phyloP scores from a whole-genome alignment of 2,329 filamentous ascomycete species.

The Trichophaea hybrida region DNA sequence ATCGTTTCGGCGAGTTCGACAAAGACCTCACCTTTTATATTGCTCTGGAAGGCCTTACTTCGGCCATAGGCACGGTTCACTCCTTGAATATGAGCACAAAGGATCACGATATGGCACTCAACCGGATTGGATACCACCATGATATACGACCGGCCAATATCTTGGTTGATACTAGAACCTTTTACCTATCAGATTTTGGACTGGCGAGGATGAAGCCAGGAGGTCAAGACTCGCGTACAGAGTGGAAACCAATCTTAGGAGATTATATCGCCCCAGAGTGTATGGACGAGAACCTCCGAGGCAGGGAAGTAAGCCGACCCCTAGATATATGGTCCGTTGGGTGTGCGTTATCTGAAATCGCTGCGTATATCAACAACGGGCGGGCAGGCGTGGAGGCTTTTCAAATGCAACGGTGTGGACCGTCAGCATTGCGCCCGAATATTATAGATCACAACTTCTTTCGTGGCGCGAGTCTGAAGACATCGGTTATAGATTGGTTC shows the following conservation, averaged over 20 bases:
- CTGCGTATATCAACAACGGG: background rate
- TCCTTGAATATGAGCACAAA: background rate
- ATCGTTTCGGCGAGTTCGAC: conserved; percentile 4
- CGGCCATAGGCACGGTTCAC: conserved; percentile 21
- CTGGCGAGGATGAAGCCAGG: conserved; percentile 15
- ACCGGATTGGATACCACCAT: conserved; percentile 26
- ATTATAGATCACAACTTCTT: background rate
- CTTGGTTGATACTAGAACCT: conserved; percentile 17
- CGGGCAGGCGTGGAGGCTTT: background rate
- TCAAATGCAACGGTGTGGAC: background rate
- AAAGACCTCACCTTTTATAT: conserved; percentile 14
- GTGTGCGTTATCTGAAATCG: background rate
- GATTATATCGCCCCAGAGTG: conserved; percentile 26
- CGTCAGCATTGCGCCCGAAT: background rate
- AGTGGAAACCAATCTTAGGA: conserved; percentile 5
- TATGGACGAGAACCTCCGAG: conserved; percentile 4
- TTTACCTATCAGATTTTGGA: conserved; percentile 27
- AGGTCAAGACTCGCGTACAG: conserved; percentile 14
- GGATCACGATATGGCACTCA: conserved; percentile 11
- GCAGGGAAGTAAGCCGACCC: background rate
- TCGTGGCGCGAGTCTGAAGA: background rate
- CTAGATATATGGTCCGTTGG: background rate
- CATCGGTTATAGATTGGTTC: background rate
- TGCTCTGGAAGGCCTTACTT: conserved; percentile 24
- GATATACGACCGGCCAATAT: conserved; percentile 26